These are phyloP conservation scores for Parsonsia alboflavescens DNA, from an alignment of 257 asterid species.

Conservation along the genomic window DNA sequence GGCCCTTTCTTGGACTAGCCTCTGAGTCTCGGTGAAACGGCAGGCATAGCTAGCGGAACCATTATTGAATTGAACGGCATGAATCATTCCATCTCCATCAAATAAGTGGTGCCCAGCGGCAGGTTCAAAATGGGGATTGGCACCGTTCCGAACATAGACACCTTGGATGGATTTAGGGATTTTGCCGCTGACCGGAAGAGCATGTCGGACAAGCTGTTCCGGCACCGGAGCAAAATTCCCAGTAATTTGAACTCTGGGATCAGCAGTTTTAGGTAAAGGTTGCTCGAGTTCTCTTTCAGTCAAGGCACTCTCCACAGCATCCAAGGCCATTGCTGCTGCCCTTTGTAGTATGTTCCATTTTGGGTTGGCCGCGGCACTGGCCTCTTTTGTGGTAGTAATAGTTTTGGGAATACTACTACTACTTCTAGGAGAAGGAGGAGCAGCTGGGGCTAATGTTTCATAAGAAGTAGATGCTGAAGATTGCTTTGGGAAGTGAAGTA, in stretches of 20 bases:
- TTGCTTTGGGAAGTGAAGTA: conserved; percentile 50
- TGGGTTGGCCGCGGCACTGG: conserved; percentile 14
- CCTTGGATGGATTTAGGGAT: conserved; percentile 71
- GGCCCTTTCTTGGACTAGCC: conserved; percentile 62
- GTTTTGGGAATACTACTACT: conserved; percentile 6
- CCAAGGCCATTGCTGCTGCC: conserved; percentile 78
- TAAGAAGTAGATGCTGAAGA: conserved; percentile 13
- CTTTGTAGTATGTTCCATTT: conserved; percentile 70
- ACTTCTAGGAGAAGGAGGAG: too few relatives aligned
- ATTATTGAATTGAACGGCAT: conserved; percentile 57
- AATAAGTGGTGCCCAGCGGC: conserved; percentile 92
- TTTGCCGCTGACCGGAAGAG: conserved; percentile 58
- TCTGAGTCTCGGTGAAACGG: conserved; percentile 78
- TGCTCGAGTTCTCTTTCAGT: conserved; percentile 55
- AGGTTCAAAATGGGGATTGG: conserved; percentile 84
- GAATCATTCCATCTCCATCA: conserved; percentile 99
- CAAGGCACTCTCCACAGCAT: conserved; percentile 61
- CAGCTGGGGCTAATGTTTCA: conserved; percentile 21
- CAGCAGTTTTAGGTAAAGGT: conserved; percentile 86
- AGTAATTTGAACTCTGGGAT: conserved; percentile 77
- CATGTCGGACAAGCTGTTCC: conserved; percentile 55
- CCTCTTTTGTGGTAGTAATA: neutral
- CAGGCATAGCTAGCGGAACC: conserved; percentile 78
- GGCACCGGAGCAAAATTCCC: conserved; percentile 95
- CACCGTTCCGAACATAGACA: conserved; percentile 84